Evolutionary conservation across 768 basidiomycete species (phyloP), one percentile per base, ranked within the genome.

Genomic region (Lactarius evosmus): DNA sequence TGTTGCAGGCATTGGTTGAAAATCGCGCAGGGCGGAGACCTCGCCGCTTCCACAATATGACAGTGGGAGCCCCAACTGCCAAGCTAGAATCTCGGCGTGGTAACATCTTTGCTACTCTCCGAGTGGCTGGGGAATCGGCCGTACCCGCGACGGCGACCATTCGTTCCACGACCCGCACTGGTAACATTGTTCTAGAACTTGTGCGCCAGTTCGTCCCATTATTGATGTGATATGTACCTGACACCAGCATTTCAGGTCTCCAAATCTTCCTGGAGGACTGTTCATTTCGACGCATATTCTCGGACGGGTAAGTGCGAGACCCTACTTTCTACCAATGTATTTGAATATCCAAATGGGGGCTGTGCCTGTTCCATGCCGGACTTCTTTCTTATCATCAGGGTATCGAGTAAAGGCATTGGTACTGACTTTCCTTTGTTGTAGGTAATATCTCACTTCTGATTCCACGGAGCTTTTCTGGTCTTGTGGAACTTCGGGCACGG

Each of bases 361-460:
- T 33, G 33, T 12, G 44, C 52, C 50, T 25, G 19, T 38, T 34
- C 41, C 33, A 25, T 54, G 7, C 11, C 30, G 34, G 19, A 34
- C 61, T 54, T 62, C 61, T 57, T 27, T 29, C 41, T 58, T 53
- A 57, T 62, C 51, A 32, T 62, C 33, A 27, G 40, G 56, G 33
- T 29, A 54, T 62, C 49, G 17, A 57, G 34, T 44, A 59, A 55
- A 54, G 41, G 49, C 22, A 36, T 55, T 17, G 32, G 56, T 44
- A 33, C 63, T 65, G 54, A 65, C 63, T 61, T 65, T 51, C 63
- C 25, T 22, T 29, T 40, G 34, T 60, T 61, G 46, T 58, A 66
- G 65, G 65, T 53, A 66, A 66, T 57, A 44, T 65, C 30, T 41
- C 61, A 50, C 55, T 67, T 56, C 58, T 67, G 40, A 56, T 67